Conservation (phyloP, 2,329 filamentous ascomycete genomes). For the Lecanoromycetidae sp. region DNA sequence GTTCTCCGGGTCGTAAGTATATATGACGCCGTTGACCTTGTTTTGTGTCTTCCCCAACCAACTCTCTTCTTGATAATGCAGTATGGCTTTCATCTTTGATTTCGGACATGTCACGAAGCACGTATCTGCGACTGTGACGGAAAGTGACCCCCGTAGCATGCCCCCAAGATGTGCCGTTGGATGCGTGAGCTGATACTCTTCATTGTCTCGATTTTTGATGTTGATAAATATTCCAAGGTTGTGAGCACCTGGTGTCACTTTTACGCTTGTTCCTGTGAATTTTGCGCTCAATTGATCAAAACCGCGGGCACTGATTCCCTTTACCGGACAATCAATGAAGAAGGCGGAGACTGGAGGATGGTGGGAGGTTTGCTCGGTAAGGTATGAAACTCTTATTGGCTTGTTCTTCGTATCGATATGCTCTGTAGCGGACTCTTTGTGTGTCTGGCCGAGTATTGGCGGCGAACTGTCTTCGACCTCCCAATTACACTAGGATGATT, state of each 20-base stretch:
- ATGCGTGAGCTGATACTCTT: constrained; percentile 91
- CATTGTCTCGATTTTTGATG: constrained; percentile 63
- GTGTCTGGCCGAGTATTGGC: constrained; percentile 45
- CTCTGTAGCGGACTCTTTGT: constrained; percentile 22
- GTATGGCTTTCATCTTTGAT: constrained; percentile 79
- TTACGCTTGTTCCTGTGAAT: constrained; percentile 90
- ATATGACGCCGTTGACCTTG: constrained; percentile 80
- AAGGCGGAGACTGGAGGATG: constrained; percentile 96
- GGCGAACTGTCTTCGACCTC: constrained; percentile 72
- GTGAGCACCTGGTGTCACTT: constrained; percentile 80
- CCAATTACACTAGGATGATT: constrained; percentile 66
- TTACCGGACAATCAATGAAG: constrained; percentile 82
- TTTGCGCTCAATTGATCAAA: constrained; percentile 96
- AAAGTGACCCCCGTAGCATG: constrained; percentile 73
- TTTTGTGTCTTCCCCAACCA: constrained; percentile 90
- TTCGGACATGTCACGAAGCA: constrained; percentile 83
- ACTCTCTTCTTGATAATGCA: constrained; percentile 87
- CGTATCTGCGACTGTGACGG: constrained; percentile 77
- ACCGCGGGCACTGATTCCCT: constrained; percentile 73
- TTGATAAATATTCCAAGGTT: constrained; percentile 95
- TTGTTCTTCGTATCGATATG: constrained; percentile 26
- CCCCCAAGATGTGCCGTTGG: constrained; percentile 88
- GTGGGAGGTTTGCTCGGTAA: constrained; percentile 96
- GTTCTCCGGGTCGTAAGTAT: constrained; percentile 77
- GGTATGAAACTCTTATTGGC: constrained; percentile 71